Evolutionary conservation across 164 flowering plant species (phyloP), one percentile per base, ranked within the genome.

Genomic region (Macadamia integrifolia): DNA sequence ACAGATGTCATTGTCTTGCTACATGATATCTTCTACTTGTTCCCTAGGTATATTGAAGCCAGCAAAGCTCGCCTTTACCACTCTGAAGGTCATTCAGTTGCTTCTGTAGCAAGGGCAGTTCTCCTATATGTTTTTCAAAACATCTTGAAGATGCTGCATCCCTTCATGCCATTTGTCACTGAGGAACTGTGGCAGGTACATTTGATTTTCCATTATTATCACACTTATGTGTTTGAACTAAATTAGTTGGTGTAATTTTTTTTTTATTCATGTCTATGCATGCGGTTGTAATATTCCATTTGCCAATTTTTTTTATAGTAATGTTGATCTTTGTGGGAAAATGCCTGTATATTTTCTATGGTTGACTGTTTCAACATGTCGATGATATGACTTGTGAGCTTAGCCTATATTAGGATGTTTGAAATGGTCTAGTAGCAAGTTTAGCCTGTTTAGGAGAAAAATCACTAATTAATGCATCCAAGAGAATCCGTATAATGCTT

Each of bases 151-250:
- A 65, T 93, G 71, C 80, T 93, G 43, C 98, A 93, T 83, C 98
- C 98, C 9, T 91, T 93, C 77, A 93, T 93, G 98, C 98, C 98
- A 66, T 93, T 88, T 82, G 98, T 93, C 29, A 93, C 98, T 60
- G 98, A 91, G 74, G 96, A 80, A 69, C 80, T 93, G 43, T 93
- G 98, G 97, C 98, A 93, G 97, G 98, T 93, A 80, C 70, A 12
- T 17, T 61, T 4, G 8, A 18, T 43, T 46, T 8, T 12, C 56
- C 29, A 31, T 40, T 66, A n/a, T 11, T 55, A 12, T 31, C 17
- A 53, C 48, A 7, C 15, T 12, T 2, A 35, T 31, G 0, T 29
- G 31, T 35, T 52, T 14, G 10, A 52, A 48, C 8, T 31, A 30
- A 15, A 9, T 6, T 53, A 8, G 40, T 14, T n/a, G 57, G 18